Evolutionary conservation across 139 green algal species (phyloP), one percentile per base, ranked within the genome.

Genomic region (Mychonastes homosphaera): DNA sequence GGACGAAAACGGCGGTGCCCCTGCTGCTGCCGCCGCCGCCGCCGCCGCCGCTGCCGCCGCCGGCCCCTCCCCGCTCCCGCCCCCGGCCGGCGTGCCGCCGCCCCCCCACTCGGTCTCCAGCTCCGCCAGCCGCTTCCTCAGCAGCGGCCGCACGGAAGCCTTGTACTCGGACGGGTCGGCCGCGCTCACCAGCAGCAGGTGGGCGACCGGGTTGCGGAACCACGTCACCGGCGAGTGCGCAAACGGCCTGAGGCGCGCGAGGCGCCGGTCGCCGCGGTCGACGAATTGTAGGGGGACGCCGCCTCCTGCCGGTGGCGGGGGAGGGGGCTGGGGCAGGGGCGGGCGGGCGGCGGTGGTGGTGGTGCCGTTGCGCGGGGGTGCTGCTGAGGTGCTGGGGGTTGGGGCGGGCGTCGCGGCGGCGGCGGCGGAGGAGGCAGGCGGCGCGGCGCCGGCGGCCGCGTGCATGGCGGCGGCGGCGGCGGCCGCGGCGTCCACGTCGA

Each of bases 81-180:
- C 56, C 16, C 27, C 40, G 5, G 58, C 47, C 16, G 36, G 28
- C 15, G 35, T 32, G 35, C 4, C 18, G 18, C 58, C 30, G 2
- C 62, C 64, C 1, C 69, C 73, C 68, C 74, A 77, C 10, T 81
- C 77, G 12, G 50, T 46, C 49, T 86, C 81, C 3, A 71, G 38
- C 19, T 91, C 84, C 3, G 72, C 29, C 27, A 86, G 64, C 1
- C 59, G 66, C 32, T 62, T 63, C 59, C 81, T 85, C 34, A 77
- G 19, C 35, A 58, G 38, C 12, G 53, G 58, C 21, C 63, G 62
- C 10, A 47, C 30, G 5, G 40, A 51, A 52, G 32, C 38, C 39
- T 62, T 63, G 76, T 92, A 93, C n/a, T 92, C 84, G 16, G 86
- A 70, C 16, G 69, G 34, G 38, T 91, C 84, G 3, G 78, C 64